These are phyloP conservation scores for Paramecium octaurelia DNA, from an alignment of 73 alveolate species.

Conservation along the genomic window DNA sequence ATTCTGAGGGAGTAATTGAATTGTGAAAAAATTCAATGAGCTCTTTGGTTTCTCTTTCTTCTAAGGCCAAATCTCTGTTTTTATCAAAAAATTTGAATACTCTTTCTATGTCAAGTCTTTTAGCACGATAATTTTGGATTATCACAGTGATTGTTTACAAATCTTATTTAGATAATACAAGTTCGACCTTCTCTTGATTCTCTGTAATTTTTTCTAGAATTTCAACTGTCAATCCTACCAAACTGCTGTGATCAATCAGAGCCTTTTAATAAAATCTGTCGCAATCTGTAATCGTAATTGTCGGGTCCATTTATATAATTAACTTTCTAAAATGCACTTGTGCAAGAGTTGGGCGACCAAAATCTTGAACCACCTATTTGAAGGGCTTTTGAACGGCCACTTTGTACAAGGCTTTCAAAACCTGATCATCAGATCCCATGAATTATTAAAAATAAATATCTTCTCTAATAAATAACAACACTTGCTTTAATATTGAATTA, in stretches of 20 bases:
- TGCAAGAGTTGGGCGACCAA: neutral
- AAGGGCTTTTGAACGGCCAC: neutral
- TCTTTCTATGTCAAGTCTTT: neutral
- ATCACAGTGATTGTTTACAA: neutral
- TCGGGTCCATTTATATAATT: neutral
- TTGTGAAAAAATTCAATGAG: neutral
- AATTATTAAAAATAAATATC: neutral
- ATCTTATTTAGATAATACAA: neutral
- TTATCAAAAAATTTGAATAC: constrained; percentile 1
- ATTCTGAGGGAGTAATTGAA: neutral
- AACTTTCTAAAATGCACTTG: neutral
- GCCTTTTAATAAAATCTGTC: neutral
- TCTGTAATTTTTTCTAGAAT: neutral
- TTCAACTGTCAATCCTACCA: neutral
- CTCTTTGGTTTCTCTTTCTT: neutral
- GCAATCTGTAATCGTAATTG: neutral
- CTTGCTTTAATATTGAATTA: neutral
- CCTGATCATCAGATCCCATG: neutral
- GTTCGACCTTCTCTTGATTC: neutral
- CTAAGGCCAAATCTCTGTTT: neutral
- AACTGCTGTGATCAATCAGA: neutral
- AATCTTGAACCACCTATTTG: neutral
- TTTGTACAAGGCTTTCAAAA: neutral
- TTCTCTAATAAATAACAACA: neutral
- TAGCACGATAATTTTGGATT: neutral